Conservation (phyloP, 345 rosid genomes). For the Erodium maritimum region DNA sequence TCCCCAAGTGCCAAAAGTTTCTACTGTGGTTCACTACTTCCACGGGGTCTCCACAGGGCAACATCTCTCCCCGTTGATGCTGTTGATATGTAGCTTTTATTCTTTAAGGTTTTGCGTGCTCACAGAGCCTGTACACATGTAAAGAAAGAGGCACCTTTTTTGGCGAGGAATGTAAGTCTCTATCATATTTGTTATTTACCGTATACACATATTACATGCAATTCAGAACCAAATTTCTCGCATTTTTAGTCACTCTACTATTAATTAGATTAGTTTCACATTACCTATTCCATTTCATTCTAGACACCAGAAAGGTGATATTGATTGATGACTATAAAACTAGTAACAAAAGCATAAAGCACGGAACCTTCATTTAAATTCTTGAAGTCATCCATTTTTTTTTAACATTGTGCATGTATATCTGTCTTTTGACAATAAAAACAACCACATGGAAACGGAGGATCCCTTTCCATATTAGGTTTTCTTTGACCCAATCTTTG, state of each 20-base stretch:
- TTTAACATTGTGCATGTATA: background rate
- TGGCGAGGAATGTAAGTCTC: too few relatives aligned
- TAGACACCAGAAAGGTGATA: background rate
- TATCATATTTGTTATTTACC: too few relatives aligned
- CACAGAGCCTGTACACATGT: background rate
- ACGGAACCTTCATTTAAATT: background rate
- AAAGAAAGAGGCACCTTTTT: too few relatives aligned
- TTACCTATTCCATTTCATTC: background rate
- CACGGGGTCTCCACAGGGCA: slow-evolving; percentile 45
- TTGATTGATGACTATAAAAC: background rate
- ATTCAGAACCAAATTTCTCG: too few relatives aligned
- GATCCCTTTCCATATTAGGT: background rate
- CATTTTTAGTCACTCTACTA: too few relatives aligned
- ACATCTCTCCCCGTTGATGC: slow-evolving; percentile 68
- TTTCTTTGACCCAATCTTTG: background rate
- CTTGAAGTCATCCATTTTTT: too few relatives aligned
- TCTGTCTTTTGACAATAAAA: background rate
- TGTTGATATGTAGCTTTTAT: slow-evolving; percentile 25
- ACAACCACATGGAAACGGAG: background rate
- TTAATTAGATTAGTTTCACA: too few relatives aligned
- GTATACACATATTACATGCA: too few relatives aligned
- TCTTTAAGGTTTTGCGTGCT: background rate
- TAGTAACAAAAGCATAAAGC: too few relatives aligned
- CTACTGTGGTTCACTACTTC: slow-evolving; percentile 19
- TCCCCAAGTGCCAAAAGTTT: slow-evolving; percentile 21